These are phyloP conservation scores for Lactarius tabidus DNA, from an alignment of 768 basidiomycete species.

Conservation along the genomic window DNA sequence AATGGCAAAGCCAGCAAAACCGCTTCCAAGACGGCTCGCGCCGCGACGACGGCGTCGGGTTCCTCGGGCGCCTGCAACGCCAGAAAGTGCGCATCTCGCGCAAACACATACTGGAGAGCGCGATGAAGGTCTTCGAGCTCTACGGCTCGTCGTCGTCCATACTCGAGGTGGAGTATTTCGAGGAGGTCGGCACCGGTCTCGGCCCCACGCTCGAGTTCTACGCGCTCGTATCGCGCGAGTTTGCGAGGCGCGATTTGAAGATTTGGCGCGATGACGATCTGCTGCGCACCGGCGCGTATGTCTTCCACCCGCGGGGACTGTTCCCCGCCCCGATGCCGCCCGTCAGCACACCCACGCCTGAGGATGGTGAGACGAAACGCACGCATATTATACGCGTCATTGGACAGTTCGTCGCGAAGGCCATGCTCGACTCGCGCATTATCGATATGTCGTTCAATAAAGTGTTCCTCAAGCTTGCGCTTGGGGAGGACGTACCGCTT, in stretches of 20 bases:
- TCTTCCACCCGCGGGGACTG: constrained; percentile 79
- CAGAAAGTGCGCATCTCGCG: constrained; percentile 97
- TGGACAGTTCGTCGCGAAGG: constrained; percentile 96
- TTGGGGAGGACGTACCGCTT: constrained; percentile 82
- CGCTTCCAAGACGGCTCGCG: constrained; percentile 75
- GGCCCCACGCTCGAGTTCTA: constrained; percentile 99
- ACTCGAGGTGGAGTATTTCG: constrained; percentile 97
- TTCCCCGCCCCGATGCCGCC: constrained; percentile 95
- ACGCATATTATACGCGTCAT: constrained; percentile 85
- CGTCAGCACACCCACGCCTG: constrained; percentile 55
- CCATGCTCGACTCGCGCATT: constrained; percentile 94
- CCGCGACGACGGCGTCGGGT: constrained; percentile 87
- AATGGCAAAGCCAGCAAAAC: constrained; percentile 88
- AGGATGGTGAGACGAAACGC: constrained; percentile 76
- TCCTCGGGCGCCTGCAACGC: constrained; percentile 86
- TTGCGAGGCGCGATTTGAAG: constrained; percentile 81
- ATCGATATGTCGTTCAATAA: constrained; percentile 95
- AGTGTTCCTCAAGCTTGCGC: constrained; percentile 86
- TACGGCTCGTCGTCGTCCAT: constrained; percentile 93
- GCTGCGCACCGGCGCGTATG: constrained; percentile 59
- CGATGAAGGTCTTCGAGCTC: constrained; percentile 93
- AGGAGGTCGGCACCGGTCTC: constrained; percentile 96
- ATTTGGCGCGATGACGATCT: constrained; percentile 88
- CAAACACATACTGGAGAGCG: constrained; percentile 91
- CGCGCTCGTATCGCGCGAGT: constrained; percentile 93